phyloP scores from a whole-genome alignment of 2,329 filamentous ascomycete species.

The Nemania bipapillata region DNA sequence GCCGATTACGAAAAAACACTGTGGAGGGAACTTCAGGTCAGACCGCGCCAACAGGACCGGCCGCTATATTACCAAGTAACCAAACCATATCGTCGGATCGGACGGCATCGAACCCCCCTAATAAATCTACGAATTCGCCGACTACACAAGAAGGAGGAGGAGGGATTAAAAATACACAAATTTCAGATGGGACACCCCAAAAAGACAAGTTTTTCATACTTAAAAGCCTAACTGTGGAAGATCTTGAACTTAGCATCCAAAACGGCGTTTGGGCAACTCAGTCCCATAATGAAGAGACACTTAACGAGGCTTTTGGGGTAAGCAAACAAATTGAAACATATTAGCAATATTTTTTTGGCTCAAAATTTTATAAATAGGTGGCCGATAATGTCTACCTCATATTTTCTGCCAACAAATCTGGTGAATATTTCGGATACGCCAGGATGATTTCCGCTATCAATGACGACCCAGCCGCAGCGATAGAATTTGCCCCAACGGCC shows the following conservation, averaged over 20 bases:
- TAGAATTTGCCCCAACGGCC: constrained; percentile 74
- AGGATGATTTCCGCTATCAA: constrained; percentile 88
- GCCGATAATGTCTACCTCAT: constrained; percentile 88
- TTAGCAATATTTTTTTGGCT: constrained; percentile 11
- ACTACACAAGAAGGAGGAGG: constrained; percentile 36
- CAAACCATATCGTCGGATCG: constrained; percentile 39
- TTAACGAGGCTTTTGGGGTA: constrained; percentile 87
- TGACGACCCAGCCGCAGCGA: constrained; percentile 75
- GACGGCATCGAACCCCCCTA: constrained; percentile 31
- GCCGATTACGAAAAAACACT: constrained; percentile 74
- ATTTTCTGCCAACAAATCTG: constrained; percentile 97
- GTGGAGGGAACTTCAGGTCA: constrained; percentile 56
- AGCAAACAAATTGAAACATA: constrained; percentile 19
- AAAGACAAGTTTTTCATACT: constrained; percentile 89
- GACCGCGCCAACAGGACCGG: constrained; percentile 66
- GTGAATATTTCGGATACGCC: constrained; percentile 95
- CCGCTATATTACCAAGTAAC: constrained; percentile 53
- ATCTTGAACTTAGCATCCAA: constrained; percentile 85
- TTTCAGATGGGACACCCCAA: constrained; percentile 45
- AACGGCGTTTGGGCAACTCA: constrained; percentile 95
- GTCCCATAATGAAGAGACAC: constrained; percentile 84
- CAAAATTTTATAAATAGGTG: constrained; percentile 60
- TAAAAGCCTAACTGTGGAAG: constrained; percentile 90
- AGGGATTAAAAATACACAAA: constrained; percentile 34
- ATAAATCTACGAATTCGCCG: constrained; percentile 30